Evolutionary conservation across 2,329 filamentous ascomycete genomes (phyloP), one percentile per base, ranked within the genome.

Genomic region (Pestalotiopsis sp.): DNA sequence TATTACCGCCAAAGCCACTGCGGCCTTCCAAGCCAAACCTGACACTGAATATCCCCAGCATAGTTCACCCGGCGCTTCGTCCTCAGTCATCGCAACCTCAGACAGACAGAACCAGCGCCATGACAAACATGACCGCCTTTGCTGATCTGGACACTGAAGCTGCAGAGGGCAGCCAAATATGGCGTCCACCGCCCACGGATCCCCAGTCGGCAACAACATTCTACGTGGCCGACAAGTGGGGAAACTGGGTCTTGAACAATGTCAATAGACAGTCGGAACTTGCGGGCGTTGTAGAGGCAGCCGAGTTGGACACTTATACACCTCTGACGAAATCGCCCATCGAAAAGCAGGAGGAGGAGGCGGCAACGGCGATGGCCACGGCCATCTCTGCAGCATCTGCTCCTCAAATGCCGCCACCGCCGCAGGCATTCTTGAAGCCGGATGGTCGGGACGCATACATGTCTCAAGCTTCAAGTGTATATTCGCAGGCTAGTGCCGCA

Each of bases 191-290:
- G 0, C 80, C 82, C 2, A 78, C 78, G 2, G 82, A 81, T 22
- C 82, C 84, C 1, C 77, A 79, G 55, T 83, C 83, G 2, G 82
- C 82, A 0, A 79, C 81, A 2, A 81, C 82, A 0, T 81, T 82
- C 58, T 88, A 86, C 70, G 80, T 86, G 60, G 81, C 85, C 40
- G 85, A 88, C 72, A 83, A 80, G 73, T 79, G 80, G 70, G 84
- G 85, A 1, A 87, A 88, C 72, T 88, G 86, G 86, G 80, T 85
- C 17, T 78, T 86, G 7, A 80, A 80, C 44, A 82, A 82, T 68
- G 70, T 78, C 4, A 76, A 76, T 57, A 75, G 75, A 44, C 70
- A 67, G 60, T 73, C 73, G 3, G 69, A 73, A 30, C 55, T 73
- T 10, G 70, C 68, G 20, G 71, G 71, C 48, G 67, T 72, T 2